Evolutionary conservation across 768 basidiomycete species (phyloP).

Genomic region (Lactarius tabidus): DNA sequence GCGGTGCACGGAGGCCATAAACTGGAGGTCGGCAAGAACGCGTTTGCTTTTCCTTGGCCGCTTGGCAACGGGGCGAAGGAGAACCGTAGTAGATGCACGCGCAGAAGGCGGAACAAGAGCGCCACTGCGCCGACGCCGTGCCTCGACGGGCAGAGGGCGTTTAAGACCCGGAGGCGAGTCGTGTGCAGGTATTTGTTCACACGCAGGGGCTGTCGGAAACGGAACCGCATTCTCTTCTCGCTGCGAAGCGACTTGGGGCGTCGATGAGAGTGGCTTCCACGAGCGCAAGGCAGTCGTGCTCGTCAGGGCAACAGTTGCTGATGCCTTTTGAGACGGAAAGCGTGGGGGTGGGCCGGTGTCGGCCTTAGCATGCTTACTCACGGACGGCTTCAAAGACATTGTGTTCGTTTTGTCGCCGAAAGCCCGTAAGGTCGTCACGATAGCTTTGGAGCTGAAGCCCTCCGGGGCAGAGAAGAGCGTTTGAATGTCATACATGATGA

Average conservation of each 20-base stretch:
- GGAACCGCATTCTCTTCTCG: constrained; percentile 11
- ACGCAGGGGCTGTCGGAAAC: constrained; percentile 8
- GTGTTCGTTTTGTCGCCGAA: constrained; percentile 20
- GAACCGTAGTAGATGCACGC: neutral
- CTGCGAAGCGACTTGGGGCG: neutral
- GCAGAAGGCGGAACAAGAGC: constrained; percentile 18
- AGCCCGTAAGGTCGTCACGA: constrained; percentile 16
- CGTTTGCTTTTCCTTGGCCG: constrained; percentile 25
- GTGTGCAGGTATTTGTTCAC: neutral
- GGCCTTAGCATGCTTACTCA: constrained; percentile 1
- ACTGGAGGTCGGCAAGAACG: constrained; percentile 25
- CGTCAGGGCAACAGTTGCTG: constrained; percentile 22
- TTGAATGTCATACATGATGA: constrained; percentile 18
- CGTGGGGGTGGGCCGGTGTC: constrained; percentile 6
- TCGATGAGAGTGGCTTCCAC: constrained; percentile 7
- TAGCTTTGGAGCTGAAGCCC: constrained; percentile 12
- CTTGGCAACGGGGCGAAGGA: constrained; percentile 18
- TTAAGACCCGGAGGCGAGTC: constrained; percentile 13
- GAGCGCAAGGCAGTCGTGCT: constrained; percentile 20
- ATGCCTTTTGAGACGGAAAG: constrained; percentile 21
- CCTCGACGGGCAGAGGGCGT: constrained; percentile 17
- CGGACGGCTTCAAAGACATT: constrained; percentile 7
- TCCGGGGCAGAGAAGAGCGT: constrained; percentile 16
- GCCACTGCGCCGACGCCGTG: constrained; percentile 17
- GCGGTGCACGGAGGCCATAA: constrained; percentile 23